Evolutionary conservation across 1,284 basidiomycete species (phyloP).

Genomic region (Trametes sp.): DNA sequence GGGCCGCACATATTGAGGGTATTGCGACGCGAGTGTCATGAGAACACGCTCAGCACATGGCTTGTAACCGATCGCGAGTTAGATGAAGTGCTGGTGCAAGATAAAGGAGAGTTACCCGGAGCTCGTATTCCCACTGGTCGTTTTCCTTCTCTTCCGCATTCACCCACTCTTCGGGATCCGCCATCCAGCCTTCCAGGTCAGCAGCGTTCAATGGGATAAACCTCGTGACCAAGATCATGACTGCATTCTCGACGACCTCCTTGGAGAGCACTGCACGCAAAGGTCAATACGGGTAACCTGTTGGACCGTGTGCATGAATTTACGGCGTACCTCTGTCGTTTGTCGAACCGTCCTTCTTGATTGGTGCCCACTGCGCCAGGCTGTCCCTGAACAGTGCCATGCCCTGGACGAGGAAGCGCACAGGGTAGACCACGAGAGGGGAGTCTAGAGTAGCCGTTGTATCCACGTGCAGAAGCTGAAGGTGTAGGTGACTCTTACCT

Average conservation of each 20-base stretch:
- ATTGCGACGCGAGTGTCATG: slow-evolving; percentile 80
- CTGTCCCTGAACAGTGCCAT: slow-evolving; percentile 91
- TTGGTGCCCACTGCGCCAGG: slow-evolving; percentile 74
- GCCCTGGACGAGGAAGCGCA: slow-evolving; percentile 85
- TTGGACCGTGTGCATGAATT: too few relatives aligned
- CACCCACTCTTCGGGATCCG: slow-evolving; percentile 91
- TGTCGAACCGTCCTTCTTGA: slow-evolving; percentile 62
- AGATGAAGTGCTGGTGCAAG: too few relatives aligned
- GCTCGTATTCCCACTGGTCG: slow-evolving; percentile 89
- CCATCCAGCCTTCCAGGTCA: slow-evolving; percentile 82
- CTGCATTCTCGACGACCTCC: slow-evolving; percentile 81
- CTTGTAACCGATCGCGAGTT: slow-evolving; percentile 48
- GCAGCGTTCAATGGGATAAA: slow-evolving; percentile 83
- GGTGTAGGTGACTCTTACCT: slow-evolving; percentile 49
- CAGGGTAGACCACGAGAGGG: slow-evolving; percentile 72
- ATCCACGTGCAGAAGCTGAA: slow-evolving; percentile 55
- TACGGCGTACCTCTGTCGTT: slow-evolving; percentile 62
- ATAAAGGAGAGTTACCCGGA: slow-evolving; percentile 74
- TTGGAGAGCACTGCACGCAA: slow-evolving; percentile 73
- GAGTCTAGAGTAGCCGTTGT: too few relatives aligned
- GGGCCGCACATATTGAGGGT: slow-evolving; percentile 76
- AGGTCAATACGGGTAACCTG: too few relatives aligned
- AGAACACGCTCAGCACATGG: slow-evolving; percentile 90
- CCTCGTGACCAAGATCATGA: slow-evolving; percentile 79
- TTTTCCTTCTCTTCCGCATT: slow-evolving; percentile 86